Percentiles rank a stretch among this genome's conserved stretches.
Conservation (phyloP, 1,139 yeast species). For the Debaryomyces coudertii region DNA sequence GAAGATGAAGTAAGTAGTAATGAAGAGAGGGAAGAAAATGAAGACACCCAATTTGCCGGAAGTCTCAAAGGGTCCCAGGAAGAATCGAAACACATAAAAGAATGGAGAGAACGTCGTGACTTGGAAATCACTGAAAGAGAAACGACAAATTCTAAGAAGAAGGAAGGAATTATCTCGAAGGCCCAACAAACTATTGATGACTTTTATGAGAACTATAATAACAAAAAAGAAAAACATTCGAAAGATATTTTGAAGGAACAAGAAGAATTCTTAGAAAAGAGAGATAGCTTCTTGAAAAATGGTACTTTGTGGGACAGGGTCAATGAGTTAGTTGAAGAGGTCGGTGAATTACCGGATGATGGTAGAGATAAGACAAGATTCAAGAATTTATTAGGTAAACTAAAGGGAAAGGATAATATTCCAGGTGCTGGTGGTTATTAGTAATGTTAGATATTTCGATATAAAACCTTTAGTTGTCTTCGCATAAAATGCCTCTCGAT, state of each 20-base stretch:
- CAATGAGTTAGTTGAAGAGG: slow-evolving; percentile 48
- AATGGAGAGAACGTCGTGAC: slow-evolving; percentile 86
- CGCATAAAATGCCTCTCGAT: neutral
- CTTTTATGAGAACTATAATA: slow-evolving; percentile 90
- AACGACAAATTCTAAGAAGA: slow-evolving; percentile 65
- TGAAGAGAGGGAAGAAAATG: slow-evolving; percentile 28
- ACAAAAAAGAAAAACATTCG: slow-evolving; percentile 75
- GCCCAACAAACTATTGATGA: slow-evolving; percentile 92
- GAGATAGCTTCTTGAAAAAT: slow-evolving; percentile 77
- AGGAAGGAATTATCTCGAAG: slow-evolving; percentile 67
- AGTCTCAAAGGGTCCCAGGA: slow-evolving; percentile 22
- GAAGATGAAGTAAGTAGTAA: slow-evolving; percentile 18
- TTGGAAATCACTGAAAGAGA: slow-evolving; percentile 85
- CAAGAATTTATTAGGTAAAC: slow-evolving; percentile 63
- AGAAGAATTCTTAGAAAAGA: slow-evolving; percentile 70
- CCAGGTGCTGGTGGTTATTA: slow-evolving; percentile 61
- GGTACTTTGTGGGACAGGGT: slow-evolving; percentile 91
- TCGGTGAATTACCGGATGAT: slow-evolving; percentile 46
- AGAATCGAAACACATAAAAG: slow-evolving; percentile 62
- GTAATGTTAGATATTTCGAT: slow-evolving; percentile 8
- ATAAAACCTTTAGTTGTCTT: neutral
- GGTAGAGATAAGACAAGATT: slow-evolving; percentile 72
- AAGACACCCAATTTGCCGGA: slow-evolving; percentile 17
- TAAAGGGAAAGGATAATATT: slow-evolving; percentile 68
- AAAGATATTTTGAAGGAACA: slow-evolving; percentile 68